These are phyloP conservation scores for Termitomyces sp. DNA, from an alignment of 768 basidiomycete species.

Conservation along the genomic window DNA sequence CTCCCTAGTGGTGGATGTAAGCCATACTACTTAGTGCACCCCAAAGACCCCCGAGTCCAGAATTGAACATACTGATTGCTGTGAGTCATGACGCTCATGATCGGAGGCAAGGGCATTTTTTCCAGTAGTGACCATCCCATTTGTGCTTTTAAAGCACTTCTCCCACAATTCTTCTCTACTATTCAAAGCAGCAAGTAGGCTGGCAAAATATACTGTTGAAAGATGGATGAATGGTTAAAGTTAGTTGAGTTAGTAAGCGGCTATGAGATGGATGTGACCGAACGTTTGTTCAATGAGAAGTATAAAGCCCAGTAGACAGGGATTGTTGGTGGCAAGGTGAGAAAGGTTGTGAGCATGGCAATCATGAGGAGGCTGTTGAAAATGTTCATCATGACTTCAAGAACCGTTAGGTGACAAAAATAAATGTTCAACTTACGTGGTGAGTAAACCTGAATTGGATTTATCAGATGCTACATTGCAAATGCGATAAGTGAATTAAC, in stretches of 20 bases:
- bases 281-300: slow-evolving; percentile 42
- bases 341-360: slow-evolving; percentile 30
- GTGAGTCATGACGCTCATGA: too few relatives aligned
- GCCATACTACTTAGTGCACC: background rate
- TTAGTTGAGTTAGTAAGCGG: background rate
- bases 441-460: background rate
- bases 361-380: slow-evolving; percentile 24
- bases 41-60: too few relatives aligned
- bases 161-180: background rate
- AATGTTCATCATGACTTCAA: too few relatives aligned
- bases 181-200: background rate
- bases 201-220: background rate
- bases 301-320: slow-evolving; percentile 40
- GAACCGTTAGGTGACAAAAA: too few relatives aligned
- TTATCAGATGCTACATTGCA: background rate
- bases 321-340: slow-evolving; percentile 44
- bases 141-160: background rate
- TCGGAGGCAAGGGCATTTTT: too few relatives aligned
- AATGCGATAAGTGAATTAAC: slow-evolving; percentile 15
- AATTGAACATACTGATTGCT: too few relatives aligned
- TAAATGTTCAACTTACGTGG: slow-evolving; percentile 2
- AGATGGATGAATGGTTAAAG: background rate
- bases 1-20: background rate
- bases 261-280: slow-evolving; percentile 7
- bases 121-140: too few relatives aligned